Evolutionary conservation across 2,329 filamentous ascomycete genomes (phyloP), one percentile per base, ranked within the genome.

Genomic region (Ophidiomyces ophidiicola): DNA sequence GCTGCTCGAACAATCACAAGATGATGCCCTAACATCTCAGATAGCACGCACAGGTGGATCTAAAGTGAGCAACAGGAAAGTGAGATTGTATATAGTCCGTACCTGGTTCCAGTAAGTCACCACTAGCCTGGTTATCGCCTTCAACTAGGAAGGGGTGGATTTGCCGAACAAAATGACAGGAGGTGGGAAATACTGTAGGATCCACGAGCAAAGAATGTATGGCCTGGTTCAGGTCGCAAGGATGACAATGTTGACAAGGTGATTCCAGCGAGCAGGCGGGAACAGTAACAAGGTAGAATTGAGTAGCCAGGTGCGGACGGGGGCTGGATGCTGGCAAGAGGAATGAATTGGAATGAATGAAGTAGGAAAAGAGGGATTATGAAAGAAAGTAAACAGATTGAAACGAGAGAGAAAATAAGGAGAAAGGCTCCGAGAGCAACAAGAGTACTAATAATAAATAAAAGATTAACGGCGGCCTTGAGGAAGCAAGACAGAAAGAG

Each of bases 381-480:
- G 19, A 34, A 18, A 29, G 20, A 34, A 26, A 34, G 25, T 25
- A 36, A 41, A 36, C 8, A 35, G 41, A 43, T 33, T 20, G 37
- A 33, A 39, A 39, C 30, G 31, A 33, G 37, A 24, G 14, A 34
- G 17, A 33, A 28, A 41, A 42, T 19, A 21, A 26, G 24, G 30
- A 29, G 29, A 31, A 44, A 28, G 40, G 34, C 30, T 25, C 33
- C 39, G 25, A 21, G 32, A 36, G 42, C 21, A 33, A 41, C 19
- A 24, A 39, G 14, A 41, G 30, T 7, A 35, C 11, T 15, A 38
- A 30, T 15, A 38, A 30, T 24, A 24, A 33, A 12, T 26, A 41
- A 36, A 35, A 31, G 40, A 41, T 25, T 12, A 34, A 42, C 35
- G 39, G 45, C 28, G 49, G 48, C 35, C 40, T 32, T 33, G 43